A percentile compares a stretch with the other conserved stretches of the same genome.
These are phyloP conservation scores for Fraxinus latifolia DNA, from an alignment of 305 asterid genomes.

Conservation along the genomic window DNA sequence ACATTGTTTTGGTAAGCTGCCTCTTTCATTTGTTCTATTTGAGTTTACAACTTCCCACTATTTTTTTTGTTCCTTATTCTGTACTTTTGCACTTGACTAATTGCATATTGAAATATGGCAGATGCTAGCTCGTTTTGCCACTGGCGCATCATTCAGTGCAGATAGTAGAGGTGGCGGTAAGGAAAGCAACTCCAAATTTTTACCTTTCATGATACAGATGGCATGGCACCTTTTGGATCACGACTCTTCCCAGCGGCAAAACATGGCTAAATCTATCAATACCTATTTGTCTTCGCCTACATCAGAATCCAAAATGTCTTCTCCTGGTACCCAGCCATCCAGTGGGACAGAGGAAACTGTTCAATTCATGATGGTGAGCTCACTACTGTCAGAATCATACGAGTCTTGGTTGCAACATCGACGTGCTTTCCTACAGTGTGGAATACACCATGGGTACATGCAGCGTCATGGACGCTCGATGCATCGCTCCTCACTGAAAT, in stretches of 20 bases:
- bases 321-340: constrained; percentile 62
- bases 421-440: constrained; percentile 75
- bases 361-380: constrained; percentile 98
- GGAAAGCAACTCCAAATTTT: constrained; percentile 83
- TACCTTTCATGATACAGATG: constrained; percentile 96
- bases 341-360: constrained; percentile 88
- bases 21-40: constrained; percentile 6
- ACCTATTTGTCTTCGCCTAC: constrained; percentile 65
- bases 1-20: constrained; percentile 81
- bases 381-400: constrained; percentile 85
- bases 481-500: constrained; percentile 40
- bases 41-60: neutral
- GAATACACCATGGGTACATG: constrained; percentile 86
- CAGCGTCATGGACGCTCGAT: constrained; percentile 70
- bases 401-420: constrained; percentile 95
- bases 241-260: constrained; percentile 69
- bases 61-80: neutral
- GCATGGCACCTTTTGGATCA: constrained; percentile 83
- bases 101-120: constrained; percentile 31
- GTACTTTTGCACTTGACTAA: neutral
- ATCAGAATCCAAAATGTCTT: constrained; percentile 52
- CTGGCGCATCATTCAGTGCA: constrained; percentile 84
- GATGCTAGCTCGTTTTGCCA: constrained; percentile 99
- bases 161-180: constrained; percentile 97
- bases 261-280: constrained; percentile 59